These are phyloP conservation scores for Fusarium acutatum DNA, from an alignment of 2,329 filamentous ascomycete species.

Conservation along the genomic window DNA sequence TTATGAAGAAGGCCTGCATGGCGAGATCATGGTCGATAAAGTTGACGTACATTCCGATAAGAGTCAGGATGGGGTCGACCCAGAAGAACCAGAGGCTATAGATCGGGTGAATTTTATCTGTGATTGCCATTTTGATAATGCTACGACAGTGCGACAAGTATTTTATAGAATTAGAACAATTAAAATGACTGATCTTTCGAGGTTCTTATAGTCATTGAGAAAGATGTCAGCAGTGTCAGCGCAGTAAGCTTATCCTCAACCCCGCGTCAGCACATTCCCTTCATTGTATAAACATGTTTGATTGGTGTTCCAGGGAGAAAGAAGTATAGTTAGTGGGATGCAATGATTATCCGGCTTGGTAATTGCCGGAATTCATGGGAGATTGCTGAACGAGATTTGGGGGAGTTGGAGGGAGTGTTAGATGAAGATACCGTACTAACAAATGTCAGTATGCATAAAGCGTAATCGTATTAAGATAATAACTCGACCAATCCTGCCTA, in stretches of 20 bases:
- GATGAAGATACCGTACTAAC: fast-evolving
- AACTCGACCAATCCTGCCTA: fast-evolving
- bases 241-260: background rate
- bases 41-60: slow-evolving; percentile 28
- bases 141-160: fast-evolving
- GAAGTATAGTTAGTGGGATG: background rate
- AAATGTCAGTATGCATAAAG: fast-evolving
- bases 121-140: slow-evolving; percentile 6
- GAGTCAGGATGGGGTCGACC: slow-evolving; percentile 34
- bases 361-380: background rate
- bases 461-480: fast-evolving
- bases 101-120: slow-evolving; percentile 17
- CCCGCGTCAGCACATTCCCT: background rate
- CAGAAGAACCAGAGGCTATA: slow-evolving; percentile 36
- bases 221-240: background rate
- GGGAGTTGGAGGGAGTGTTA: too few relatives aligned
- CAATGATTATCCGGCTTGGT: too few relatives aligned
- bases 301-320: background rate
- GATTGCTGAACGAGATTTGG: too few relatives aligned
- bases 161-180: fast-evolving
- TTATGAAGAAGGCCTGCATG: slow-evolving; percentile 14
- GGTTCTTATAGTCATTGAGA: background rate
- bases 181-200: fast-evolving
- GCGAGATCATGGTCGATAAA: slow-evolving; percentile 29
- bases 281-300: too few relatives aligned